Evolutionary conservation across 805 yeast genomes (phyloP), one percentile per base, ranked within the genome.

Genomic region (Sugiyamaella marilandica): DNA sequence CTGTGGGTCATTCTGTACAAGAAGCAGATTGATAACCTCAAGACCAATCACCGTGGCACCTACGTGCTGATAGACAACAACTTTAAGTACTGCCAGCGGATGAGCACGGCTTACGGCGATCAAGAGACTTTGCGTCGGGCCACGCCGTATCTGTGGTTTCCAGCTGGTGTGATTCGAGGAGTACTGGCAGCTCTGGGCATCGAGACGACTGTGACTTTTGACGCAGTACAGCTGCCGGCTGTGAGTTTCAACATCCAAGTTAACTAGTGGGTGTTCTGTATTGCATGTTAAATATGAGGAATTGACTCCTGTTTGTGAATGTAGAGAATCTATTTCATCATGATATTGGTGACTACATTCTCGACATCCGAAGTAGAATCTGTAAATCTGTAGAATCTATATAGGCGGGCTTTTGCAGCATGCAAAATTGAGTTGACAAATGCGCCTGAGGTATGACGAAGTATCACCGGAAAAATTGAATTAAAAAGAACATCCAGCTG

Each of bases 1-100:
- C 85, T 91, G 29, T 94, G 98, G 98, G 82, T 80, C 60, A 70
- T 78, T 50, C 65, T 92, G 29, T 89, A 81, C 69, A 81, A 83
- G 36, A 92, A 90, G 68, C 97, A 87, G 66, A 87, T 94, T 74
- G 97, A 91, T 66, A 90, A 89, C 60, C 74, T 94, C 54, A 79
- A 95, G 56, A 94, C 99, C 1, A 94, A 94, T 65, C 97, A 94
- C 66, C 72, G 95, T 36, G 85, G 94, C 5, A 86, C 91, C 0
- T 87, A 82, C 67, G 92, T 89, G 24, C 73, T 88, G 43, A 80
- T 87, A 9, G 96, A 88, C 65, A 80, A 78, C 65, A 71, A 71
- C 50, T 85, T 84, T 70, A 75, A 75, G 51, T 73, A 79, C 49
- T 76, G 87, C 41, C 61, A 70, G 34, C 72, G 77, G 46, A 77